These are phyloP conservation scores for Thelonectria discophora DNA, from an alignment of 2,329 filamentous ascomycete genomes.

Conservation along the genomic window DNA sequence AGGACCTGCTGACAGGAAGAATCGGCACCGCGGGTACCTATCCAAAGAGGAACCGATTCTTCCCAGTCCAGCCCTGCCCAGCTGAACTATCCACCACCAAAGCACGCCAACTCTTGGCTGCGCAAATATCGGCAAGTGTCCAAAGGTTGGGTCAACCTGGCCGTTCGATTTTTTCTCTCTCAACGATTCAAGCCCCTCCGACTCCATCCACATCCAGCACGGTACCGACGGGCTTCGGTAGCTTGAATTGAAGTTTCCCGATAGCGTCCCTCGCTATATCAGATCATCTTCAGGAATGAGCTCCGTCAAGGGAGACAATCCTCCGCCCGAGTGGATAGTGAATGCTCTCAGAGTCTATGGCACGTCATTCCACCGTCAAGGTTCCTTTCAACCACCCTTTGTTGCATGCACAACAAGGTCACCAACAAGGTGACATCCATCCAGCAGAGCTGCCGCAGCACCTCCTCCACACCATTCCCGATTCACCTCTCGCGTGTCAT, in stretches of 20 bases:
- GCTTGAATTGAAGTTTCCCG: neutral
- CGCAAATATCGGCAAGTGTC: constrained; percentile 16
- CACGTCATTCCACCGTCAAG: constrained; percentile 38
- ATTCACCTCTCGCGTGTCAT: constrained; percentile 25
- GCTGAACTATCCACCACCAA: constrained; percentile 29
- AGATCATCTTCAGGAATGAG: constrained; percentile 18
- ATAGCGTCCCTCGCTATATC: constrained; percentile 10
- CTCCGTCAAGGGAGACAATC: constrained; percentile 14
- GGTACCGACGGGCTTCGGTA: neutral
- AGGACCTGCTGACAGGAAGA: neutral
- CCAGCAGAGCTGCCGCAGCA: neutral
- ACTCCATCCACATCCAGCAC: constrained; percentile 35
- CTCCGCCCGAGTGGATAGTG: constrained; percentile 13
- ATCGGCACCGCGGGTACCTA: neutral
- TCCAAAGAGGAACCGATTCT: neutral
- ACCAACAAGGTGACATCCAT: constrained; percentile 29
- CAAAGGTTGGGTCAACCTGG: constrained; percentile 1
- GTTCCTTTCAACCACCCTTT: constrained; percentile 19
- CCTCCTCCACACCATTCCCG: constrained; percentile 21
- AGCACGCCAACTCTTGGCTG: constrained; percentile 28
- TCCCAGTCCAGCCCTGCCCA: constrained; percentile 28
- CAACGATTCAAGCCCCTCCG: constrained; percentile 13
- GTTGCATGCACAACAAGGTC: constrained; percentile 1
- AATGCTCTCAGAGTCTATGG: neutral
- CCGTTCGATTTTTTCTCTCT: constrained; percentile 5